A percentile compares a stretch with the other conserved stretches of the same genome.
phyloP scores from a whole-genome alignment of 495 filamentous ascomycete genomes.

The Penicillium salamii region DNA sequence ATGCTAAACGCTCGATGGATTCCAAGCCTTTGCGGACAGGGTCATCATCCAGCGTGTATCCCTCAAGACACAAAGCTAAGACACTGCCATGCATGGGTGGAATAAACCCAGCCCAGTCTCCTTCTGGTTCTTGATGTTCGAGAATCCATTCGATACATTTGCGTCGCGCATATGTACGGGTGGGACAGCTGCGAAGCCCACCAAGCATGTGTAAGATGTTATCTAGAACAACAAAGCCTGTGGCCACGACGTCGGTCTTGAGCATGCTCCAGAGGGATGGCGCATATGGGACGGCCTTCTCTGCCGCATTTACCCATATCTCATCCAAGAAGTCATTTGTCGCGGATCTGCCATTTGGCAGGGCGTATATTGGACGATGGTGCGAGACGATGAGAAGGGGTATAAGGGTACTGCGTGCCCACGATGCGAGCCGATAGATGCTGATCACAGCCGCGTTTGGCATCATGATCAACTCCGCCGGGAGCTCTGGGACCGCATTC shows the following conservation, averaged over 20 bases:
- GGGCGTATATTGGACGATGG: slow-evolving; percentile 33
- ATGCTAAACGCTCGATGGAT: slow-evolving; percentile 27
- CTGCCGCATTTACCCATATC: slow-evolving; percentile 29
- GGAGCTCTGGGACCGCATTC: slow-evolving; percentile 36
- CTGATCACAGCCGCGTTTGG: slow-evolving; percentile 27
- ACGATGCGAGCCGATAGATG: slow-evolving; percentile 34
- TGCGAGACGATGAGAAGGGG: slow-evolving; percentile 34
- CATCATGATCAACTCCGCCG: slow-evolving; percentile 38
- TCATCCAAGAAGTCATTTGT: slow-evolving; percentile 39
- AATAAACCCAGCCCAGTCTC: slow-evolving; percentile 31
- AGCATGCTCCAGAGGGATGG: slow-evolving; percentile 5
- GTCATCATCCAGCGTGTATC: slow-evolving; percentile 15
- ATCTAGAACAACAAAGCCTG: slow-evolving; percentile 18
- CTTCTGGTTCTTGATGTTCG: slow-evolving; percentile 26
- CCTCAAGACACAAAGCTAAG: slow-evolving; percentile 29
- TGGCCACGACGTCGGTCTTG: slow-evolving; percentile 18
- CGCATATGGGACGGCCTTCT: slow-evolving; percentile 29
- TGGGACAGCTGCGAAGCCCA: slow-evolving; percentile 12
- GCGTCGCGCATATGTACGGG: slow-evolving; percentile 12
- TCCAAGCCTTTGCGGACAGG: slow-evolving; percentile 12
- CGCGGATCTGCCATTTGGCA: slow-evolving; percentile 28
- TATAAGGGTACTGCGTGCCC: slow-evolving; percentile 35
- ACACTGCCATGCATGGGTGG: slow-evolving; percentile 28
- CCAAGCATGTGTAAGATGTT: slow-evolving; percentile 14
- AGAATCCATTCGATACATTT: slow-evolving; percentile 29